Evolutionary conservation across 2,329 filamentous ascomycete genomes (phyloP), one percentile per base, ranked within the genome.

Genomic region (Pseudogymnoascus sp.): DNA sequence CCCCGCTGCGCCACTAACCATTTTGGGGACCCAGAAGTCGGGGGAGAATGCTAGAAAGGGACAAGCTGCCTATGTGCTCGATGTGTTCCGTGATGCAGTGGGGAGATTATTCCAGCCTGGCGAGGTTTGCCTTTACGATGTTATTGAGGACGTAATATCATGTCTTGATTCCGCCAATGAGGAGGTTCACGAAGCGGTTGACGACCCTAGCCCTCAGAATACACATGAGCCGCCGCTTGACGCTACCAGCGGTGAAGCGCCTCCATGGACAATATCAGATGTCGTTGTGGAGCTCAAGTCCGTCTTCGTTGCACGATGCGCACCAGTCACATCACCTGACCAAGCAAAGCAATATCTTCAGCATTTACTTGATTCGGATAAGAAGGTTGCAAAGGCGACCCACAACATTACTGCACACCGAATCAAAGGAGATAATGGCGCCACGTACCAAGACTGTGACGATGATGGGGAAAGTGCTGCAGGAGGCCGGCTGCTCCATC

Each of bases 401-500:
- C 94, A 99, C 72, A 97, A 97, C 72, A 96, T 99, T 70, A 92
- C 88, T 18, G 92, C 92, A 1, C 97, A 91, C 89, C 83, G 94
- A 9, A 92, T 97, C 59, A 82, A 81, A 28, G 82, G 82, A 0
- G 69, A 73, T 3, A 67, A 73, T 0, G 75, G 76, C 4, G 75
- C 77, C 3, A 80, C 79, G 57, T 90, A 86, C 66, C 92, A 97
- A 72, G 94, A 99, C 73, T 96, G 87, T 70, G 89, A 99, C 68
- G 94, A 99, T 68, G 94, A 99, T 71, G 94, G 94, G 2, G 94
- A 99, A 78, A 89, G 89, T 23, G 94, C 94, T 5, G 94, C 94
- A 0, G 94, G 94, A 0, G 85, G 88, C 0, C 80, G 94, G 39
- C 74, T 99, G 69, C 74, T 97, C 62, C 90, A 95, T 74, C 76